Conservation (phyloP, 257 asterid species). For the Ocimum tenuiflorum region DNA sequence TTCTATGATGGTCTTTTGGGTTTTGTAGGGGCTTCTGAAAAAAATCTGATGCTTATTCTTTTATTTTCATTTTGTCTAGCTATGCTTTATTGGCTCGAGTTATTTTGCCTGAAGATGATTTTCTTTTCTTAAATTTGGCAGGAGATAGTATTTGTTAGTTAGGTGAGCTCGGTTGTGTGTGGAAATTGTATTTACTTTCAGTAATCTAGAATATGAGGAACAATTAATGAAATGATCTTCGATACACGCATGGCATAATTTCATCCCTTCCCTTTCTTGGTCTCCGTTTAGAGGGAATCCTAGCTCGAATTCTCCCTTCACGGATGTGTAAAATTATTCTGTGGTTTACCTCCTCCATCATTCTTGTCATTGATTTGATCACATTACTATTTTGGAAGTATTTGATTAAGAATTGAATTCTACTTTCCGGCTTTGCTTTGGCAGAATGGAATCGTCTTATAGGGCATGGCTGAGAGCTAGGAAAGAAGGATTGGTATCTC, state of each 20-base stretch:
- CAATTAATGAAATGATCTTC: background rate
- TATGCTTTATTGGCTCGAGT: background rate
- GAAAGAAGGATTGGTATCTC: slow-evolving; percentile 48
- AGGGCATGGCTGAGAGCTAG: slow-evolving; percentile 66
- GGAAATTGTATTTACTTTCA: background rate
- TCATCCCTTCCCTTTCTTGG: too few species aligned
- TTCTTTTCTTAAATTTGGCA: background rate
- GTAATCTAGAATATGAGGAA: background rate
- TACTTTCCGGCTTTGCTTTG: slow-evolving; percentile 11
- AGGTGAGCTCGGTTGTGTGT: slow-evolving; percentile 13
- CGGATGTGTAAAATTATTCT: background rate
- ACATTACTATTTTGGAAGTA: background rate
- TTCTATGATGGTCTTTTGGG: slow-evolving; percentile 14
- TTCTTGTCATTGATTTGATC: slow-evolving; percentile 4
- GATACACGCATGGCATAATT: too few species aligned
- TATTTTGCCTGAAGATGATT: background rate
- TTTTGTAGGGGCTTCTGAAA: slow-evolving; percentile 8
- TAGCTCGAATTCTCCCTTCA: background rate
- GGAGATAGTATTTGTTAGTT: slow-evolving; percentile 8
- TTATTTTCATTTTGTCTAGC: background rate
- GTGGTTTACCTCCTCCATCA: background rate
- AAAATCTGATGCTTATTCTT: background rate
- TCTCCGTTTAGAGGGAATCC: too few species aligned
- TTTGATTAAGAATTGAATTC: background rate
- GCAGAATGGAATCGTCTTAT: slow-evolving; percentile 88